phyloP scores from a whole-genome alignment of 2,329 filamentous ascomycete genomes.

The Claviceps africana region DNA sequence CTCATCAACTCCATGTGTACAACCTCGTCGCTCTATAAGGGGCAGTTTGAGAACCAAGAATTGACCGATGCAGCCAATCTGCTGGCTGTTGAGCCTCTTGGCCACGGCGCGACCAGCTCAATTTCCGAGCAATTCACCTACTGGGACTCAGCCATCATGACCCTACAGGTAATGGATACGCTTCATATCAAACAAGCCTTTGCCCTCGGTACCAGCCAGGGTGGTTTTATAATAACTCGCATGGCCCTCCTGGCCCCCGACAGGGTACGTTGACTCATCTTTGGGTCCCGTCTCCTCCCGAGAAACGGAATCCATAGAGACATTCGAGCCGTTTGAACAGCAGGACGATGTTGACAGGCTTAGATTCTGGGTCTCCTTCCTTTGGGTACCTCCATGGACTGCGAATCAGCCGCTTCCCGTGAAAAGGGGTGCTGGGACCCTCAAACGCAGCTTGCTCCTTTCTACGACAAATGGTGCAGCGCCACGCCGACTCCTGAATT shows the following conservation, averaged over 20 bases:
- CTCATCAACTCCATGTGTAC: conserved; percentile 40
- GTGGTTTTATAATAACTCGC: conserved; percentile 35
- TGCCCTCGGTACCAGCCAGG: conserved; percentile 36
- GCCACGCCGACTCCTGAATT: conserved; percentile 29
- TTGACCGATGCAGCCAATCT: conserved; percentile 32
- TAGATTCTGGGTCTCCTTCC: conserved; percentile 34
- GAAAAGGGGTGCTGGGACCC: conserved; percentile 36
- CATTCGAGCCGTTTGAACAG: background rate
- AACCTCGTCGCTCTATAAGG: conserved; percentile 30
- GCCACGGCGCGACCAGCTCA: conserved; percentile 32
- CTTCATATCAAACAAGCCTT: conserved; percentile 34
- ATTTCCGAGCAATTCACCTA: conserved; percentile 36
- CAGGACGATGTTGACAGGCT: conserved; percentile 1
- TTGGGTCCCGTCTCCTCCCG: background rate
- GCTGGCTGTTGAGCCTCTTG: conserved; percentile 37
- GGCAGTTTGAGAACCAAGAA: conserved; percentile 26
- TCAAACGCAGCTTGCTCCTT: conserved; percentile 25
- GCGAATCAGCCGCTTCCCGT: conserved; percentile 32
- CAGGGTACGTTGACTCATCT: conserved; percentile 19
- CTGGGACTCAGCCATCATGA: conserved; percentile 41
- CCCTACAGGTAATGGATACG: conserved; percentile 39
- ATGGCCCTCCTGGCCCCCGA: conserved; percentile 38
- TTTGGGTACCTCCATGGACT: conserved; percentile 39
- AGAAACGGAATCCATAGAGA: background rate
- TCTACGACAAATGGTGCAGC: conserved; percentile 28